phyloP scores from a whole-genome alignment of 2,329 filamentous ascomycete species.

The Apiospora pterosperma region DNA sequence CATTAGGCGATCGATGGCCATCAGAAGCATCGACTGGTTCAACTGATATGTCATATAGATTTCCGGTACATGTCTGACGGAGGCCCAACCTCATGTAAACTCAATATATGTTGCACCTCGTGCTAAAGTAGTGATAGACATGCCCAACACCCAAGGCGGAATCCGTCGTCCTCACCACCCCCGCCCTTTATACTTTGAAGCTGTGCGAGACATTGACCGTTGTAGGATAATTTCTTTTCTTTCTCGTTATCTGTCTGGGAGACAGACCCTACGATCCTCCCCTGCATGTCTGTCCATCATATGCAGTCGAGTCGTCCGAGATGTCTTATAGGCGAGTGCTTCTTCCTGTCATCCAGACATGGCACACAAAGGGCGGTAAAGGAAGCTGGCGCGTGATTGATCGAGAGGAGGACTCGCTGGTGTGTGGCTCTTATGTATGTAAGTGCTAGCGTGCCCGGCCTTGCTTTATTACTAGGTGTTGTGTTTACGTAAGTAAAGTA shows the following conservation, averaged over 20 bases:
- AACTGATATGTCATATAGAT: not conserved
- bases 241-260: not conserved
- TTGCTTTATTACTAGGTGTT: not conserved
- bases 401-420: not conserved
- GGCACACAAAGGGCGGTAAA: not conserved
- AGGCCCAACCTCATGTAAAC: not conserved
- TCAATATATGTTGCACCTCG: not conserved
- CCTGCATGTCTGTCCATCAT: not conserved
- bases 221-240: not conserved
- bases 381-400: not conserved
- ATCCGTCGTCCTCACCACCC: not conserved
- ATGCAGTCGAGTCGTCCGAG: not conserved
- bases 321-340: not conserved
- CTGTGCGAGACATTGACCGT: not conserved
- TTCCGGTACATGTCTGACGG: not conserved
- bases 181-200: not conserved
- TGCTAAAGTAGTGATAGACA: not conserved
- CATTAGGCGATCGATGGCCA: too few relatives aligned
- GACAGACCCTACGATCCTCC: not conserved
- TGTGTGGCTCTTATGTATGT: not conserved
- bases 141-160: too few relatives aligned
- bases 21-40: not conserved
- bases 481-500: not conserved
- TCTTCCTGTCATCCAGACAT: not conserved
- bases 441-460: not conserved